Conservation (phyloP, 805 yeast genomes). For the Clavispora vitiphila region DNA sequence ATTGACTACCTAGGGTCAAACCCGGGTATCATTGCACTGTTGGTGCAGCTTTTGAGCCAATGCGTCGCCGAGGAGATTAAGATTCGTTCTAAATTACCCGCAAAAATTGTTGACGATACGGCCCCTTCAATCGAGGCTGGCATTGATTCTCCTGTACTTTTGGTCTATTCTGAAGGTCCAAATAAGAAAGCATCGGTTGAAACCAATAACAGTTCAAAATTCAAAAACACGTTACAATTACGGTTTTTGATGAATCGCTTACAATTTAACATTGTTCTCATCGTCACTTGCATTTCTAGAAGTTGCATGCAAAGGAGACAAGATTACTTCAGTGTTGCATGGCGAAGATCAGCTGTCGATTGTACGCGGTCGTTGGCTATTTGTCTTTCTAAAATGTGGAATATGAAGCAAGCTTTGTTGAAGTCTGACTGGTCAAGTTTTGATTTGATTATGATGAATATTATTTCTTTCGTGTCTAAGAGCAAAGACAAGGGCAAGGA, state of each 20-base stretch:
- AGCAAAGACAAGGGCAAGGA: constrained; percentile 20
- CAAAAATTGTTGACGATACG: constrained; percentile 41
- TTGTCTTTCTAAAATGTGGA: neutral
- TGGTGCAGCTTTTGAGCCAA: constrained; percentile 47
- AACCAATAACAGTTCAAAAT: constrained; percentile 51
- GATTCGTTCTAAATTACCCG: constrained; percentile 46
- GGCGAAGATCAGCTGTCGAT: constrained; percentile 38
- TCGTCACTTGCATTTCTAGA: constrained; percentile 41
- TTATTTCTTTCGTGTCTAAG: constrained; percentile 23
- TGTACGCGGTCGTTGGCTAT: constrained; percentile 31
- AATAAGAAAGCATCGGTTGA: constrained; percentile 26
- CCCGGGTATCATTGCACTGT: constrained; percentile 27
- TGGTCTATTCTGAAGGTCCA: constrained; percentile 43
- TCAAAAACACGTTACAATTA: constrained; percentile 56
- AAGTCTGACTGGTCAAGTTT: constrained; percentile 19
- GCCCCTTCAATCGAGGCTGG: constrained; percentile 23
- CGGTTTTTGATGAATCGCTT: constrained; percentile 47
- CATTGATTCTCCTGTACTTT: constrained; percentile 28
- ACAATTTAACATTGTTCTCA: constrained; percentile 39
- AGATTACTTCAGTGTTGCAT: constrained; percentile 29
- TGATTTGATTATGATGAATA: constrained; percentile 31
- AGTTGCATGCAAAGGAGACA: constrained; percentile 46
- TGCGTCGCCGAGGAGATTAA: constrained; percentile 54
- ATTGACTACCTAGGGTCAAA: constrained; percentile 13
- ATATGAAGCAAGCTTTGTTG: neutral